Percentiles rank a stretch among this genome's conserved stretches.
phyloP scores from a whole-genome alignment of 257 asterid species.

The Plantago ovata region DNA sequence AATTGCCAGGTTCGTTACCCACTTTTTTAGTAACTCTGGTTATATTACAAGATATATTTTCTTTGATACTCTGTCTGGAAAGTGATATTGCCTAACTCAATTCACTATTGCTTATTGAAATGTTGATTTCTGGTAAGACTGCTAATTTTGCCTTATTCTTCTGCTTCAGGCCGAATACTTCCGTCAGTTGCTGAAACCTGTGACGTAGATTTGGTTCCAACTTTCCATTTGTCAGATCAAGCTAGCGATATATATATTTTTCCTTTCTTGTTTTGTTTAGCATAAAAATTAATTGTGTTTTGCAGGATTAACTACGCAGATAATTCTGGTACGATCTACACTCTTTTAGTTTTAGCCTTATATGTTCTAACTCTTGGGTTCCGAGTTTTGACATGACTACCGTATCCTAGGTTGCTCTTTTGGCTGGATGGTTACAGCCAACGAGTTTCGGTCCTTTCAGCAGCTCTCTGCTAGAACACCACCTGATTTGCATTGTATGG shows the following conservation, averaged over 20 bases:
- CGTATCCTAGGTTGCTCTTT: conserved; percentile 35
- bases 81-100: too few species aligned
- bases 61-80: not conserved
- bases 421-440: conserved; percentile 52
- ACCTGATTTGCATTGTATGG: conserved; percentile 34
- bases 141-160: conserved; percentile 26
- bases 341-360: conserved; percentile 14
- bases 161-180: conserved; percentile 78
- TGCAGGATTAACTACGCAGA: conserved; percentile 28
- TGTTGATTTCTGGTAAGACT: not conserved
- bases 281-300: conserved; percentile 22
- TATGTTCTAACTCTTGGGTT: conserved; percentile 22
- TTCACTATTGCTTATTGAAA: too few species aligned
- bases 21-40: not conserved
- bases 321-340: conserved; percentile 38
- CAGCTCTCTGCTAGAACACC: conserved; percentile 44
- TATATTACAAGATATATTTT: too few species aligned
- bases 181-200: conserved; percentile 90
- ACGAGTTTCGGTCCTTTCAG: conserved; percentile 35
- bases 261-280: conserved; percentile 30
- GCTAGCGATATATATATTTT: conserved; percentile 36
- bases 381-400: conserved; percentile 13
- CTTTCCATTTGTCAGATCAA: conserved; percentile 31
- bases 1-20: conserved; percentile 71
- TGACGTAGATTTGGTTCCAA: conserved; percentile 56